Evolutionary conservation across 305 asterid genomes (phyloP), one percentile per base, ranked within the genome.

Genomic region (Lippia alba): DNA sequence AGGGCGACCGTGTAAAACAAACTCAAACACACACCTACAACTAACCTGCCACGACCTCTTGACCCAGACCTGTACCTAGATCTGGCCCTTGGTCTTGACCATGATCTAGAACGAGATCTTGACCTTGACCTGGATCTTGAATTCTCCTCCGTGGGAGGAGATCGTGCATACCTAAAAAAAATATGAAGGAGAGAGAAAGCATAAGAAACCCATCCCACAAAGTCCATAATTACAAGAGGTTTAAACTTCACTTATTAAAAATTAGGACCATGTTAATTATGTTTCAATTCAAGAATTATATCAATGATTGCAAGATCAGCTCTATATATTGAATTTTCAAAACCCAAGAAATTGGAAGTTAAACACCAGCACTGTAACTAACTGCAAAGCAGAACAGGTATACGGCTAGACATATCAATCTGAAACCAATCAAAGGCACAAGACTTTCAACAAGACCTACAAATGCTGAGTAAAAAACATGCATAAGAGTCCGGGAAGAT

Each of bases 91-190:
- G 92, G 78, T 78, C 91, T 80, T 8, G 94, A 86, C 61, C 80
- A 84, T 34, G 97, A 89, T 62, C 85, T 71, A n/a, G 91, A 85
- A 70, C 81, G 82, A 56, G 96, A 89, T 66, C 91, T 76, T 0
- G 91, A 83, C 45, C 77, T 74, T 11, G 90, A 81, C 69, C 93
- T 83, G 10, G 90, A 87, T 39, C 87, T 80, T 5, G 90, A 76
- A 61, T 85, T 84, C 53, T 87, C 84, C 80, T 85, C 91, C 87
- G 89, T 79, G 12, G 98, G 95, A 70, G 97, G 94, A 81, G 97
- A 91, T 66, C 85, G 87, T 15, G 85, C 91, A 78, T 82, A 77
- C 78, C 99, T 91, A 67, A 77, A 62, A 51, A 14, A 61, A 16
- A 61, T 40, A 45, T 36, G 46, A 17, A 48, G 53, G 51, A 24